Percentiles rank a stretch among this genome's conserved stretches.
phyloP scores from a whole-genome alignment of 306 rosid species.

The Lathyrus tuberosus region DNA sequence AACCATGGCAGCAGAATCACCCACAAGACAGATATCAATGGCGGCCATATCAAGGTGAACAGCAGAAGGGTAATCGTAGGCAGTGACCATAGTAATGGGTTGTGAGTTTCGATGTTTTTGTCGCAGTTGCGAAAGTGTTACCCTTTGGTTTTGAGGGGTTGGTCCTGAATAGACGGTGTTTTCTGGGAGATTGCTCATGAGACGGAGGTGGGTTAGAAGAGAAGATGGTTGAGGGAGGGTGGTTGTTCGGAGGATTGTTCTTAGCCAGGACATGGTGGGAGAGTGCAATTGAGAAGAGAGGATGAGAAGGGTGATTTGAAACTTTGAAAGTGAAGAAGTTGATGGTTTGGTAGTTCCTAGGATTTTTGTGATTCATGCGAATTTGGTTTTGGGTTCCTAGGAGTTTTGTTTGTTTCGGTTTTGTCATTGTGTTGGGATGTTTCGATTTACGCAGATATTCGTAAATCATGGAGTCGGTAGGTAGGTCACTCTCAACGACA shows the following conservation, averaged over 20 bases:
- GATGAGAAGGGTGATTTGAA: too few relatives aligned
- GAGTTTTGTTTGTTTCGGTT: background rate
- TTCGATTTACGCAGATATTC: too few relatives aligned
- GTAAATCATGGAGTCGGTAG: too few relatives aligned
- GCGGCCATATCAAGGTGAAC: conserved; percentile 74
- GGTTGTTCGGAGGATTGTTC: conserved; percentile 35
- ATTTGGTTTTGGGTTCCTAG: background rate
- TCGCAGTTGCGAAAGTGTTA: conserved; percentile 59
- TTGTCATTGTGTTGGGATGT: too few relatives aligned
- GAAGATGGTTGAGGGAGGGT: conserved; percentile 8
- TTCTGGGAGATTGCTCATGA: conserved; percentile 80
- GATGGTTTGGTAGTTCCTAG: background rate
- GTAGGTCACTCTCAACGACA: too few relatives aligned
- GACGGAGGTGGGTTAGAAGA: conserved; percentile 39
- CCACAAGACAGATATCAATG: conserved; percentile 74
- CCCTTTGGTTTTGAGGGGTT: conserved; percentile 52
- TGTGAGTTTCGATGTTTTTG: conserved; percentile 59
- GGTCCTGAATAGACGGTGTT: conserved; percentile 85
- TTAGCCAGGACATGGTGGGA: conserved; percentile 32
- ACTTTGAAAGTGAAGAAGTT: too few relatives aligned
- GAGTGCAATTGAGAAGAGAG: background rate
- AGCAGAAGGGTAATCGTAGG: conserved; percentile 89
- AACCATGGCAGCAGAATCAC: conserved; percentile 94
- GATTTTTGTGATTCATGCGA: background rate
- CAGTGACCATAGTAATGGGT: conserved; percentile 89